Evolutionary conservation across 2,329 filamentous ascomycete species (phyloP), one percentile per base, ranked within the genome.

Genomic region (Ophiocordyceps camponoti-leonardi): DNA sequence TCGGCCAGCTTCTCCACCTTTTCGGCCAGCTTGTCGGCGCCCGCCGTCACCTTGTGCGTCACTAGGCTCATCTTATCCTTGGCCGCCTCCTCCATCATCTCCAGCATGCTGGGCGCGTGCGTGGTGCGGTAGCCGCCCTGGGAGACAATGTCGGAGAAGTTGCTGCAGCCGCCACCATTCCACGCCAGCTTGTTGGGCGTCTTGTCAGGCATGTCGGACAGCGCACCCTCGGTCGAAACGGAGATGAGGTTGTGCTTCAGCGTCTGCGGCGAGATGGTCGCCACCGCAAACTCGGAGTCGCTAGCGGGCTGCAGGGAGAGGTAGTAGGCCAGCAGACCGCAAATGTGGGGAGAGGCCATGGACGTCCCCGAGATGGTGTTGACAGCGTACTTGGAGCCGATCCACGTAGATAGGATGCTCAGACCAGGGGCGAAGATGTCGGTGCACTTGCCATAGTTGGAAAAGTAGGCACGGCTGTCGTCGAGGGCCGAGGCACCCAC

Each of bases 301-400:
- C 76, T 75, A 53, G 83, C 71, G 43, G 92, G 92, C 71, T 96
- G 88, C 47, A 98, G 86, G 53, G 92, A 98, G 49, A 98, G 81
- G 69, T 94, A 85, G 77, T 98, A 98, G 69, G 92, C 92, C 58
- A 96, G 73, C 52, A 98, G 86, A 77, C 92, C 92, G 61, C 81
- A 83, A 62, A 98, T 83, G 67, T 98, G 92, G 56, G 92, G 92
- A 51, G 92, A 96, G 51, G 92, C 92, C 92, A 98, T 98, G 46
- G 92, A 98, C 54, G 92, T 98, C 65, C 92, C 92, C 40, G 90
- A 96, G 72, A 98, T 98, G 69, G 86, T 95, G 81, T 98, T 98
- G 72, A 86, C 79, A 59, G 92, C 90, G 59, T 90, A 81, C 67
- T 92, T 84, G 78, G 83, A 90, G 63, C 93, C 92, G 58, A 94